Percentiles rank a stretch among this genome's conserved stretches.
These are phyloP conservation scores for Scheffersomyces amazonensis DNA, from an alignment of 805 yeast genomes.

Conservation along the genomic window DNA sequence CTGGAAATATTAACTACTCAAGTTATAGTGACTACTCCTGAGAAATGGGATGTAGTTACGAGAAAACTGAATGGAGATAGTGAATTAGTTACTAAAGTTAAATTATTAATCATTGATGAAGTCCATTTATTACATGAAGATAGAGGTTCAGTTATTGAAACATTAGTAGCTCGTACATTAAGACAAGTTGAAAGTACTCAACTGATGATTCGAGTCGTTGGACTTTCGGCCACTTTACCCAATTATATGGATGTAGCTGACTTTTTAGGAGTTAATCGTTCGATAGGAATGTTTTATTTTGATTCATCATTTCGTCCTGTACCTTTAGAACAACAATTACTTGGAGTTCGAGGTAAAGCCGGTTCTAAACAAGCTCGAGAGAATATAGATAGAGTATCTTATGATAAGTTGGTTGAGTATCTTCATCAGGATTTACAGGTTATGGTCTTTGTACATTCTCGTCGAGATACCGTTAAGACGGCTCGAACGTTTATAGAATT, in stretches of 20 bases:
- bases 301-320: slow-evolving; percentile 93
- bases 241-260: slow-evolving; percentile 93
- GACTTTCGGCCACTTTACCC: slow-evolving; percentile 91
- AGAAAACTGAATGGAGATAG: slow-evolving; percentile 88
- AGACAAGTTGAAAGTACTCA: slow-evolving; percentile 95
- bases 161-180: slow-evolving; percentile 88
- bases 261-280: slow-evolving; percentile 85
- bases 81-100: slow-evolving; percentile 80
- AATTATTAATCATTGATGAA: slow-evolving; percentile 87
- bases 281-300: slow-evolving; percentile 90
- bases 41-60: slow-evolving; percentile 98
- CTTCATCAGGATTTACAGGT: slow-evolving; percentile 76
- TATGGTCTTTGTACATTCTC: slow-evolving; percentile 94
- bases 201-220: slow-evolving; percentile 89
- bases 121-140: slow-evolving; percentile 97
- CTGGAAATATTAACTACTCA: slow-evolving; percentile 78
- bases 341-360: slow-evolving; percentile 85
- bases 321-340: slow-evolving; percentile 81
- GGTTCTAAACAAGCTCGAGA: slow-evolving; percentile 72
- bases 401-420: slow-evolving; percentile 70
- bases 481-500: slow-evolving; percentile 67
- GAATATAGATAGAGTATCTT: slow-evolving; percentile 71
- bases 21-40: slow-evolving; percentile 89
- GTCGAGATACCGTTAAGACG: slow-evolving; percentile 88
- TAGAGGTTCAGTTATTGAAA: slow-evolving; percentile 95